Base-by-base conservation (phyloP, 768 basidiomycete species). In the Amanita rubescens region DNA sequence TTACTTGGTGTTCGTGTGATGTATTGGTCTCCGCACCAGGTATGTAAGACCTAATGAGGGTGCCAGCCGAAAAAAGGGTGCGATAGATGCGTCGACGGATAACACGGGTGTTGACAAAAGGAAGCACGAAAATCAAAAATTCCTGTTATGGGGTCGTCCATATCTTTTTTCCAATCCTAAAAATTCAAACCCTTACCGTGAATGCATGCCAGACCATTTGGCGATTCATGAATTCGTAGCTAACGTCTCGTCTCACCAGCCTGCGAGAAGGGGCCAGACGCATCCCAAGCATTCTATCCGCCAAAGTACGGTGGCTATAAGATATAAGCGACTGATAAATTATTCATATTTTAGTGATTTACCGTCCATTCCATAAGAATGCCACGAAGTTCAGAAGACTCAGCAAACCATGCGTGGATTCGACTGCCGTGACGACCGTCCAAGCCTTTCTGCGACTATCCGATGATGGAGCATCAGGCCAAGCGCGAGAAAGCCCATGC, bases 201-300 rank as follows among this genome's bases (percentile, higher is more conserved):
- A 98, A 95, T 0, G 93, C 90, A 64, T 94, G 91, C 96, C 96
- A 99, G 51, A 99, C 96, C 80, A 99, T 90, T 67, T 98, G 95
- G 59, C 96, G 88, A 62, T 98, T 97, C 91, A 98, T 95, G 63
- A 94, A 98, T 63, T 98, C 96, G 68, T 96, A 99, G 63, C 90
- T 95, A 48, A 98, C 89, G 60, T 94, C 86, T 15, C 89, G 81
- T 56, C 81, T 83, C 33, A 84, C 76, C 32, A 85, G 77, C 38
- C 76, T 71, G 30, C 82, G 79, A 0, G 87, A 75, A 3, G 94
- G 87, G 0, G 85, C 78, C 3, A 97, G 79, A 27, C 76, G 74
- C 74, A 99, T 79, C 22, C 74, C 68, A 14, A 97, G 72, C 19
- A 96, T 57, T 44, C 96, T 75, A 64, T 95, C 92, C 11, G 84